Base-by-base conservation (phyloP, 1,284 basidiomycete species). In the Apiotrichum gamsii region DNA sequence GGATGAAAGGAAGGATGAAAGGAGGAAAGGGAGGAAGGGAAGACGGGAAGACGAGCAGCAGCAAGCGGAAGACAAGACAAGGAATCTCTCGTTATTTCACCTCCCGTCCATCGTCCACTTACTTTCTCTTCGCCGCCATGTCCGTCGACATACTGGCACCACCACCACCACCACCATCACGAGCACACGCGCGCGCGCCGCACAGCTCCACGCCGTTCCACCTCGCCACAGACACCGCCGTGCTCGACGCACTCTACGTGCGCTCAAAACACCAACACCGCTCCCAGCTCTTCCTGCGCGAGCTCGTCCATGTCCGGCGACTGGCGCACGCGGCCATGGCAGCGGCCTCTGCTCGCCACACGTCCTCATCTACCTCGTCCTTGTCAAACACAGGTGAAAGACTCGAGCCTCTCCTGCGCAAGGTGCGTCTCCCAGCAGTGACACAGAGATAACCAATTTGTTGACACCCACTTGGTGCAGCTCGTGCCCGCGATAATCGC, bases 201-300 rank as follows among this genome's bases (percentile, higher is more conserved):
- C 61, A 61, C 46, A 15, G 48, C 2, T 52, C 52, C 18, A 41
- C 53, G 11, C 15, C 15, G 4, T 40, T 47, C 18, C 62, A 62
- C 25, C 43, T 59, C 19, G 9, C 23, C 4, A 56, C 56, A 14
- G 60, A 64, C 44, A 37, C 52, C 9, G 34, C 49, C 1, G 18
- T 62, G 5, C 55, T 65, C 10, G 2, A 16, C 1, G 25, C 46
- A 1, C 44, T 65, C 6, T 28, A 45, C 19, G 21, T 19, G 13
- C 53, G 57, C n/a, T 52, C 58, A 1, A 33, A 31, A 25, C 44
- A 43, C n/a, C 63, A 65, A 44, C 63, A 65, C 46, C 50, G 58
- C 8, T 37, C 53, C 3, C 63, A 65, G 39, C 39, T 56, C 14
- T 65, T 63, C 39, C 42, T 63, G 6, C 43, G 39, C 5, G 40